phyloP scores from a whole-genome alignment of 2,329 filamentous ascomycete species.

The Trichoderma pleuroti region DNA sequence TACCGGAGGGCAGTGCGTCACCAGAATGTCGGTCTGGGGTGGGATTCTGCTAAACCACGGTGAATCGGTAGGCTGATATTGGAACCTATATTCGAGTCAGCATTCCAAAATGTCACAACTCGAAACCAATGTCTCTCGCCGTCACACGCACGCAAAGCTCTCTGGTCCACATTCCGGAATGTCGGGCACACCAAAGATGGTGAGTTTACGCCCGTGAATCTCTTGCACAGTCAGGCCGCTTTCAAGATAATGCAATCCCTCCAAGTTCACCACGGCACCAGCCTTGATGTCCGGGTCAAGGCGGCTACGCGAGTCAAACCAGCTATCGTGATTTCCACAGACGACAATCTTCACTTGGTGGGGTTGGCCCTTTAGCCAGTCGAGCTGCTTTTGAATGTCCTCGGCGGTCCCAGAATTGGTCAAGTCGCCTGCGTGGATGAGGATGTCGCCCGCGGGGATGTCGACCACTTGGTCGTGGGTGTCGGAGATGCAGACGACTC shows the following conservation, averaged over 20 bases:
- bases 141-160: conserved; percentile 54
- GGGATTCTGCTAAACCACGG: conserved; percentile 73
- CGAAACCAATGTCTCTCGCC: not conserved
- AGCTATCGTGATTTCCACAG: conserved; percentile 85
- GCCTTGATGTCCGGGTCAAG: conserved; percentile 52
- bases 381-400: conserved; percentile 76
- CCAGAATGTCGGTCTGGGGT: conserved; percentile 67
- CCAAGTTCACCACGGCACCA: conserved; percentile 58
- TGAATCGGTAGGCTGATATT: conserved; percentile 63
- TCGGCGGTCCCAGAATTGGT: conserved; percentile 66
- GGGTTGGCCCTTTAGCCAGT: conserved; percentile 74
- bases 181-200: conserved; percentile 75
- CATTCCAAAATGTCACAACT: not conserved
- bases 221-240: conserved; percentile 61
- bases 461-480: conserved; percentile 66
- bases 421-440: conserved; percentile 88
- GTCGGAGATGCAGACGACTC: conserved; percentile 84
- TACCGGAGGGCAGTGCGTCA: conserved; percentile 77
- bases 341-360: conserved; percentile 80
- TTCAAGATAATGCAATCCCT: conserved; percentile 71
- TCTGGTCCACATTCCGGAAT: conserved; percentile 71
- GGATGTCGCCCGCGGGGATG: conserved; percentile 73
- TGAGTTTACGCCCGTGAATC: conserved; percentile 53
- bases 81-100: conserved; percentile 51
- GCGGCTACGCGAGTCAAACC: conserved; percentile 68